Percentiles rank a stretch among this genome's conserved stretches.
These are phyloP conservation scores for Didymella segeticola DNA, from an alignment of 2,329 filamentous ascomycete species.

Conservation along the genomic window DNA sequence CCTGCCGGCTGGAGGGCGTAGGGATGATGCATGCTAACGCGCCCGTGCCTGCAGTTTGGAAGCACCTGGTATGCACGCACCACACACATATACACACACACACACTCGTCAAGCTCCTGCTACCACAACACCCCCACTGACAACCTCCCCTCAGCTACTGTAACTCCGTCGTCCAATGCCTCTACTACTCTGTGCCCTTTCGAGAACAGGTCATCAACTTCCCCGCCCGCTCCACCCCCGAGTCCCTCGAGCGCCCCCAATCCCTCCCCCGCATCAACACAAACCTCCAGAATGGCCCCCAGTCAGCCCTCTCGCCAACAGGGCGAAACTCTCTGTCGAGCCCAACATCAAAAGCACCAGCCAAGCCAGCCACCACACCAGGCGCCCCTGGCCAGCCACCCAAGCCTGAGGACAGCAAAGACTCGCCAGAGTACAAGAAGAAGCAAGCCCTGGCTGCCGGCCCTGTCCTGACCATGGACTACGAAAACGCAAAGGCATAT, in stretches of 20 bases:
- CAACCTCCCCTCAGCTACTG: constrained; percentile 74
- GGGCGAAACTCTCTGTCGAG: constrained; percentile 52
- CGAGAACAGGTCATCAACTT: constrained; percentile 94
- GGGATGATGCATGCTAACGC: constrained; percentile 4
- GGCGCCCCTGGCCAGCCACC: constrained; percentile 62
- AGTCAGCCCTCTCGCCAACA: constrained; percentile 61
- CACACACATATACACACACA: no score
- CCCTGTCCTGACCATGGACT: constrained; percentile 83
- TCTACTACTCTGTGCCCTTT: constrained; percentile 95
- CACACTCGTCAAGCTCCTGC: constrained; percentile 11
- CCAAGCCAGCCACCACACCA: constrained; percentile 51
- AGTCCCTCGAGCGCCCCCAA: constrained; percentile 68
- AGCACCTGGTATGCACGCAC: constrained; percentile 90
- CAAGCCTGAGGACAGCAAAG: constrained; percentile 89
- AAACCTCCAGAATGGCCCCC: constrained; percentile 46
- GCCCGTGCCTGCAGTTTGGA: constrained; percentile 71
- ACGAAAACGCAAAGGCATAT: constrained; percentile 79
- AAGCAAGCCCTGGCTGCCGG: constrained; percentile 89
- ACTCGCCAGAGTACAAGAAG: constrained; percentile 97
- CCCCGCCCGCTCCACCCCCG: constrained; percentile 73
- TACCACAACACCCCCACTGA: constrained; percentile 11
- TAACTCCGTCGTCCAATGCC: constrained; percentile 96
- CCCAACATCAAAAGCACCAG: constrained; percentile 41
- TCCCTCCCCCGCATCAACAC: constrained; percentile 49
- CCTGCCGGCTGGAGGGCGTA: not conserved